Percentiles rank a stretch among this genome's conserved stretches.
Conservation (phyloP, 495 filamentous ascomycete species). For the Astrothelium macrocarpum region DNA sequence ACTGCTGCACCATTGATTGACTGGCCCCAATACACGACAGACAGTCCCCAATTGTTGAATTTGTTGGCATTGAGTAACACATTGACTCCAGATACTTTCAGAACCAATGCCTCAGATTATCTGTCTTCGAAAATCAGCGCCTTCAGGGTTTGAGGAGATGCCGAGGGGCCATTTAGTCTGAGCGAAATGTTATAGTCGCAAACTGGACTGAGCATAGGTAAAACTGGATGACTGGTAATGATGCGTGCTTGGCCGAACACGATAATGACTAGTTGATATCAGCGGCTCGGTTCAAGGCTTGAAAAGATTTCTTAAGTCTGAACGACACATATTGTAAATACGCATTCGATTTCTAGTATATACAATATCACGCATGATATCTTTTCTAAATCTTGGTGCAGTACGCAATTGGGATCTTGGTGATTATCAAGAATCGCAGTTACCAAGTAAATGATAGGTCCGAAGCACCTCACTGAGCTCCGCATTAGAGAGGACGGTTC, state of each 20-base stretch:
- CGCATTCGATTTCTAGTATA: too few relatives aligned
- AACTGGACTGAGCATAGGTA: not conserved
- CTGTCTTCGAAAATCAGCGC: not conserved
- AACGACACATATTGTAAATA: not conserved
- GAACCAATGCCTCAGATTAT: conserved; percentile 1
- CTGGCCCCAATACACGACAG: conserved; percentile 11
- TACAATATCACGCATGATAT: too few relatives aligned
- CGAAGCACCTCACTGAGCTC: too few relatives aligned
- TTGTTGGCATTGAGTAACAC: not conserved
- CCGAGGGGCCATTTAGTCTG: not conserved
- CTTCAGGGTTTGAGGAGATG: not conserved
- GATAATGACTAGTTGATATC: too few relatives aligned
- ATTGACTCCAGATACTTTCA: not conserved
- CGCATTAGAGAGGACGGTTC: too few relatives aligned
- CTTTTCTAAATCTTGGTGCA: too few relatives aligned
- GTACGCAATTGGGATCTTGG: too few relatives aligned
- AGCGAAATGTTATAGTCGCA: not conserved
- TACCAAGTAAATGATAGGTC: too few relatives aligned
- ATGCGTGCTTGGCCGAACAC: too few relatives aligned
- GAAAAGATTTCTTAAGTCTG: too few relatives aligned
- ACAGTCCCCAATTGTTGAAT: conserved; percentile 10
- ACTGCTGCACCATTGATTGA: conserved; percentile 12
- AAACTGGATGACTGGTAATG: not conserved
- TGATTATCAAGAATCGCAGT: too few relatives aligned
- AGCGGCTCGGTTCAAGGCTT: too few relatives aligned